Evolutionary conservation across 352 stramenopile genomes (phyloP).

Genomic region (Peronospora farinosa): DNA sequence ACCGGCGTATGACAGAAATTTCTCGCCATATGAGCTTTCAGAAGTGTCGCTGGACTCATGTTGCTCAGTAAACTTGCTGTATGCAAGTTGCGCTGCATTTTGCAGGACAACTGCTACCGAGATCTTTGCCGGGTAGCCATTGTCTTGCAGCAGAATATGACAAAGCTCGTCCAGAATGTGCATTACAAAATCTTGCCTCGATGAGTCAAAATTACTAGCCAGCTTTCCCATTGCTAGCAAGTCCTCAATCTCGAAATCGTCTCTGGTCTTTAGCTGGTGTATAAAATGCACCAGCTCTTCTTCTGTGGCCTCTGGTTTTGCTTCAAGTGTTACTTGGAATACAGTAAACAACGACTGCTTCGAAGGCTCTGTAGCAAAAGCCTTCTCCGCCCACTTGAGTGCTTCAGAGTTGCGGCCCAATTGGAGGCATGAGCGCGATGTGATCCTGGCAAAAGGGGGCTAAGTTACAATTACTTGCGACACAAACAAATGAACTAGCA

Average conservation of each 20-base stretch:
- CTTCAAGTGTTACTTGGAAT: constrained; percentile 40
- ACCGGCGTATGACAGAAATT: constrained; percentile 38
- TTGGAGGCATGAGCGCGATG: constrained; percentile 37
- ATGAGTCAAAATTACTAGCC: constrained; percentile 23
- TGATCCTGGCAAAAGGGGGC: constrained; percentile 15
- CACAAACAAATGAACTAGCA: background rate
- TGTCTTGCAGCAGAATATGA: constrained; percentile 8
- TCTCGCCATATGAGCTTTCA: constrained; percentile 23
- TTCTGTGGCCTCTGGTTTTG: constrained; percentile 9
- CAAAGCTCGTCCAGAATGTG: constrained; percentile 58
- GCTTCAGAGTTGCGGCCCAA: constrained; percentile 30
- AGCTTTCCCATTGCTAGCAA: constrained; percentile 48
- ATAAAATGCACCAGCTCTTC: constrained; percentile 23
- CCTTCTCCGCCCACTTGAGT: constrained; percentile 40
- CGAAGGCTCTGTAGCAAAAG: constrained; percentile 37
- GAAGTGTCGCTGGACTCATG: constrained; percentile 7
- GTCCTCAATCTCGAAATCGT: constrained; percentile 64
- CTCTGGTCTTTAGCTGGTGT: constrained; percentile 31
- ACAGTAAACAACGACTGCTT: constrained; percentile 58
- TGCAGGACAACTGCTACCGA: constrained; percentile 45
- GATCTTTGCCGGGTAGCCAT: constrained; percentile 14
- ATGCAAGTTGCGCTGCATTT: constrained; percentile 63
- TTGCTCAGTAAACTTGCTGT: constrained; percentile 21
- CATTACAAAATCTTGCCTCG: constrained; percentile 34
- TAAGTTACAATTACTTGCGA: constrained; percentile 1